phyloP scores from a whole-genome alignment of 2,329 filamentous ascomycete species.

The Grosmannia serpens region DNA sequence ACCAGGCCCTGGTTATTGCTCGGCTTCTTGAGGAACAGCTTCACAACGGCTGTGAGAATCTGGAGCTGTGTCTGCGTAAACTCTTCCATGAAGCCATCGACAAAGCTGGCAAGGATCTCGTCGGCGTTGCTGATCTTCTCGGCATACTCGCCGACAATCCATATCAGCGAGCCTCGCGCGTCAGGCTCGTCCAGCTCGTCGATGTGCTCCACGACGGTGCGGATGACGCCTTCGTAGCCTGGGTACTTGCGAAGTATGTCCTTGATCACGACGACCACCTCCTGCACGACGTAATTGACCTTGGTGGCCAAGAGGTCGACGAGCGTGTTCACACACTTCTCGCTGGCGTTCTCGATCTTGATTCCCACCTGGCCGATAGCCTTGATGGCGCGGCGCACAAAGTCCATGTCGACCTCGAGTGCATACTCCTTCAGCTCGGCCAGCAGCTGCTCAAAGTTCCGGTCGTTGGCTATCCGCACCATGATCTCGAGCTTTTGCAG shows the following conservation, averaged over 20 bases:
- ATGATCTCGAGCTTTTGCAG: slow-evolving; percentile 97
- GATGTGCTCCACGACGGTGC: slow-evolving; percentile 89
- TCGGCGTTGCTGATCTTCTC: slow-evolving; percentile 99
- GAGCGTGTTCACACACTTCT: slow-evolving; percentile 89
- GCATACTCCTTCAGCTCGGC: slow-evolving; percentile 96
- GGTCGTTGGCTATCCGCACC: slow-evolving; percentile 96
- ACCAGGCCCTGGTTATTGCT: slow-evolving; percentile 83
- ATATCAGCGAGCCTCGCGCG: slow-evolving; percentile 83
- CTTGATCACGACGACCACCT: slow-evolving; percentile 97
- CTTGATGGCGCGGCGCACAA: slow-evolving; percentile 84
- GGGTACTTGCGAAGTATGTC: slow-evolving; percentile 97
- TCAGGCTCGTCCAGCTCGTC: slow-evolving; percentile 93
- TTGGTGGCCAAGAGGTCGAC: slow-evolving; percentile 93
- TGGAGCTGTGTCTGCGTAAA: slow-evolving; percentile 98
- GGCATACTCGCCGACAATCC: slow-evolving; percentile 98
- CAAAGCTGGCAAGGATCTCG: slow-evolving; percentile 82
- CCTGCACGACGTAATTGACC: slow-evolving; percentile 98
- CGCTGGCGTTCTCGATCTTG: slow-evolving; percentile 91
- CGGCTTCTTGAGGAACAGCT: slow-evolving; percentile 94
- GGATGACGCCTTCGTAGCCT: slow-evolving; percentile 95
- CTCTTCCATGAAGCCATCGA: slow-evolving; percentile 90
- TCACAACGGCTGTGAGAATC: slow-evolving; percentile 93
- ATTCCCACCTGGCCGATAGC: slow-evolving; percentile 97
- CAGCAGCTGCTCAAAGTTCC: slow-evolving; percentile 88
- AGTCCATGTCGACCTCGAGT: slow-evolving; percentile 98